Evolutionary conservation across 140 eudicot species (phyloP).

Genomic region (Ambrosia hybrid): DNA sequence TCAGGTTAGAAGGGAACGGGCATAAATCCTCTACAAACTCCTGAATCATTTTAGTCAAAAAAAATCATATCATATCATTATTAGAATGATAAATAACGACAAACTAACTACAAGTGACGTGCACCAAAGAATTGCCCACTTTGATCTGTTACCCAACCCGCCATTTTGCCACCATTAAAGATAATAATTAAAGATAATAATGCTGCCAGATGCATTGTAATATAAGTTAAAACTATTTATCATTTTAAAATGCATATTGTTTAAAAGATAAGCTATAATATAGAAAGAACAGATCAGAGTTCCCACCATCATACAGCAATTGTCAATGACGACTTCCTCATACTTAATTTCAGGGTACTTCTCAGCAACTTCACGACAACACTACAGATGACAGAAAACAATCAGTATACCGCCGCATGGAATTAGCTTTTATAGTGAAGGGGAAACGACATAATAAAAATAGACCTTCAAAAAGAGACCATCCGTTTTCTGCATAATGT

Average conservation of each 20-base stretch:
- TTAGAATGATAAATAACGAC: too few relatives aligned
- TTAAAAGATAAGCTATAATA: conserved; percentile 6
- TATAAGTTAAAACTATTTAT: background rate
- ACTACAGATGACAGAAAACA: conserved; percentile 41
- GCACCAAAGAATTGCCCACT: background rate
- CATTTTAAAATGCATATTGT: conserved; percentile 16
- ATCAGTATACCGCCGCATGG: conserved; percentile 15
- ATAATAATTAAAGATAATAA: too few relatives aligned
- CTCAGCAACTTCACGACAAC: conserved; percentile 97
- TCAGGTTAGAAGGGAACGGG: too few relatives aligned
- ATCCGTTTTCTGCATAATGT: conserved; percentile 95
- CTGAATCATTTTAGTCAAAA: background rate
- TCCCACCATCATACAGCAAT: conserved; percentile 95
- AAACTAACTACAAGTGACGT: too few relatives aligned
- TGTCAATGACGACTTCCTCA: conserved; percentile 97
- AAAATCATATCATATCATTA: too few relatives aligned
- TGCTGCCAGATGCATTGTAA: too few relatives aligned
- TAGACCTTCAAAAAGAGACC: conserved; percentile 84
- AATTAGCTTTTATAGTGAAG: background rate
- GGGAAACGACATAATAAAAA: background rate
- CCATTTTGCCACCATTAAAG: too few relatives aligned
- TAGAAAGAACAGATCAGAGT: background rate
- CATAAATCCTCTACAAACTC: background rate
- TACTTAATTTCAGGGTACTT: conserved; percentile 89
- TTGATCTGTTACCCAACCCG: background rate